These are phyloP conservation scores for Wickerhamomyces queroliae DNA, from an alignment of 805 yeast species.

Conservation along the genomic window DNA sequence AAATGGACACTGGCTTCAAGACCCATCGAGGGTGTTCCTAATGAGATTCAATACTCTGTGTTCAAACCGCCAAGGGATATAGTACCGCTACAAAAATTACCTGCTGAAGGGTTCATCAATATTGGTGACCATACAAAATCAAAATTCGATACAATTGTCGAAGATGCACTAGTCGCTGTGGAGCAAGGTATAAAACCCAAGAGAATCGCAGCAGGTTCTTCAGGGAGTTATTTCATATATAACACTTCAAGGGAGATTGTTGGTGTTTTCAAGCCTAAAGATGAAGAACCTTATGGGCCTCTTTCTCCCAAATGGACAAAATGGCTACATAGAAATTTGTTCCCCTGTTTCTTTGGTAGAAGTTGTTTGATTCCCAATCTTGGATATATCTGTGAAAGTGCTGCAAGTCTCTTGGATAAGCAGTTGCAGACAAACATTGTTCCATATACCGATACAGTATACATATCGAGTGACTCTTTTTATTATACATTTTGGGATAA, in stretches of 20 bases:
- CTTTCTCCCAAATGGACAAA: constrained; percentile 75
- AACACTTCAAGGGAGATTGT: constrained; percentile 30
- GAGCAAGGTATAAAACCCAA: constrained; percentile 40
- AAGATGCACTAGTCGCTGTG: constrained; percentile 41
- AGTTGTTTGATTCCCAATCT: constrained; percentile 67
- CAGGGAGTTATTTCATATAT: constrained; percentile 62
- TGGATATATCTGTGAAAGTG: constrained; percentile 68
- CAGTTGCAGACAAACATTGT: constrained; percentile 55
- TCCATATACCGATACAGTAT: constrained; percentile 58
- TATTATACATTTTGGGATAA: constrained; percentile 47
- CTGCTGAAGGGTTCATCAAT: constrained; percentile 21
- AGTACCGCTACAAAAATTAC: constrained; percentile 22
- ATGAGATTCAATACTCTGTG: constrained; percentile 51
- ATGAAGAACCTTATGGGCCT: constrained; percentile 79
- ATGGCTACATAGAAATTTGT: constrained; percentile 70
- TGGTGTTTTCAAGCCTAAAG: constrained; percentile 73
- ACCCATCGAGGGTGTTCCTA: constrained; percentile 16
- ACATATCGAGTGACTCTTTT: constrained; percentile 19
- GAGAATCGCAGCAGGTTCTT: constrained; percentile 59
- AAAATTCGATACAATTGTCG: constrained; percentile 35
- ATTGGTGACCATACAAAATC: constrained; percentile 21
- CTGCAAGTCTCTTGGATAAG: constrained; percentile 61
- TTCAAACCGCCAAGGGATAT: constrained; percentile 36
- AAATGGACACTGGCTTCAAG: constrained; percentile 20
- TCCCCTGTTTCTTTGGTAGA: constrained; percentile 74